Percentiles rank a stretch among this genome's conserved stretches.
phyloP scores from a whole-genome alignment of 345 rosid species.

The Gossypium anomalum region DNA sequence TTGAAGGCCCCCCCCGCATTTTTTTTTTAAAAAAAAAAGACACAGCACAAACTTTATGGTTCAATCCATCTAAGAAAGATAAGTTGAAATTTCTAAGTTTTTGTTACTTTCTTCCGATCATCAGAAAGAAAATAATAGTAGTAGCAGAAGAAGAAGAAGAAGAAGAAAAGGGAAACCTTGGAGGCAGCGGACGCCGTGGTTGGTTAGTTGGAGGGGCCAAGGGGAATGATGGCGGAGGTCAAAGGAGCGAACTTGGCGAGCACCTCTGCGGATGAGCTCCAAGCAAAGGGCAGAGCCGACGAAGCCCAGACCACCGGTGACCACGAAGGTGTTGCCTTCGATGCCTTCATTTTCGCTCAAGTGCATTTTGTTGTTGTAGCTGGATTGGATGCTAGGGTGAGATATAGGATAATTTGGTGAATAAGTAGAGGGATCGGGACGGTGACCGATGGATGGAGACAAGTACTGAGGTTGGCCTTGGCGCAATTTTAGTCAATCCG shows the following conservation, averaged over 20 bases:
- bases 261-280: conserved; percentile 80
- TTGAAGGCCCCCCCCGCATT: not conserved
- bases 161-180: conserved; percentile 40
- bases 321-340: conserved; percentile 65
- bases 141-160: not conserved
- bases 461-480: not conserved
- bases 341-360: conserved; percentile 92
- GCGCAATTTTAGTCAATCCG: not conserved
- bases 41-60: not conserved
- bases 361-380: conserved; percentile 42
- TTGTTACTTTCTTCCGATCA: not conserved
- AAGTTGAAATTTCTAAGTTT: not conserved
- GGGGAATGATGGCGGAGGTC: conserved; percentile 66
- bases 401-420: not conserved
- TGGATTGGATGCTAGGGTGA: not conserved
- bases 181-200: conserved; percentile 56
- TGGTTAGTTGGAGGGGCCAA: conserved; percentile 53
- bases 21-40: not conserved
- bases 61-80: not conserved
- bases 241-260: conserved; percentile 73
- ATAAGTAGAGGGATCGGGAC: too few species aligned
- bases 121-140: not conserved
- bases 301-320: conserved; percentile 81
- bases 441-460: not conserved
- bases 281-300: conserved; percentile 84